These are phyloP conservation scores for Cytospora piceicola DNA, from an alignment of 2,329 filamentous ascomycete genomes.

Conservation along the genomic window DNA sequence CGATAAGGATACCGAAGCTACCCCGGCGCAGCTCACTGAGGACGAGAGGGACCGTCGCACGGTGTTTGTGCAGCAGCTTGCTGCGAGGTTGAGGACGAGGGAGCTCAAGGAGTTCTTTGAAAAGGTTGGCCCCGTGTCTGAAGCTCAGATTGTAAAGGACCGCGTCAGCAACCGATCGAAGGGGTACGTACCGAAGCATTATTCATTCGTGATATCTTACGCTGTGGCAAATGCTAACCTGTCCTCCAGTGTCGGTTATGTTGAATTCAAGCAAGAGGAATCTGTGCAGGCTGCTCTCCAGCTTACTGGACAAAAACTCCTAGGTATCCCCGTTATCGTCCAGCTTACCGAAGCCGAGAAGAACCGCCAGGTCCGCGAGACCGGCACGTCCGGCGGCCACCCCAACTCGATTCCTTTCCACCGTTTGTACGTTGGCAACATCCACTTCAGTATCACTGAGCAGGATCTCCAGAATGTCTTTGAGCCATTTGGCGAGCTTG, in stretches of 20 bases:
- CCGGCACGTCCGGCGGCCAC: slow-evolving; percentile 69
- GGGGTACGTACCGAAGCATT: slow-evolving; percentile 66
- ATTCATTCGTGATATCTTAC: background rate
- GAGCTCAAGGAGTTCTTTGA: slow-evolving; percentile 96
- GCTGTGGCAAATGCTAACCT: slow-evolving; percentile 11
- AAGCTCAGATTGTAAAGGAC: slow-evolving; percentile 98
- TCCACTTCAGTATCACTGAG: slow-evolving; percentile 99
- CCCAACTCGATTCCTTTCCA: slow-evolving; percentile 93
- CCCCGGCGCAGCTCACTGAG: slow-evolving; percentile 74
- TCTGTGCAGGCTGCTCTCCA: slow-evolving; percentile 92
- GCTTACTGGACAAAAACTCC: slow-evolving; percentile 96
- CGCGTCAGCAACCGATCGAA: slow-evolving; percentile 96
- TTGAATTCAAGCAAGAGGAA: slow-evolving; percentile 97
- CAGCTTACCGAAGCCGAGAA: slow-evolving; percentile 99
- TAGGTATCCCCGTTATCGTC: slow-evolving; percentile 98
- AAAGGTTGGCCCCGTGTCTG: slow-evolving; percentile 90
- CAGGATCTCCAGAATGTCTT: slow-evolving; percentile 95
- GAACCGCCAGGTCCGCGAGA: slow-evolving; percentile 91
- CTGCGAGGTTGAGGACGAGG: slow-evolving; percentile 87
- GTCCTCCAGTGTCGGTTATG: slow-evolving; percentile 83
- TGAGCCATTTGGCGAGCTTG: slow-evolving; percentile 94
- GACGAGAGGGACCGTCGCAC: slow-evolving; percentile 97
- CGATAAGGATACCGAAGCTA: slow-evolving; percentile 60
- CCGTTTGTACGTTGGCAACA: slow-evolving; percentile 97
- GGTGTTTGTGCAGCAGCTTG: slow-evolving; percentile 97